Evolutionary conservation across 768 basidiomycete genomes (phyloP), one percentile per base, ranked within the genome.

Genomic region (Dictyophora rubrovolvata): DNA sequence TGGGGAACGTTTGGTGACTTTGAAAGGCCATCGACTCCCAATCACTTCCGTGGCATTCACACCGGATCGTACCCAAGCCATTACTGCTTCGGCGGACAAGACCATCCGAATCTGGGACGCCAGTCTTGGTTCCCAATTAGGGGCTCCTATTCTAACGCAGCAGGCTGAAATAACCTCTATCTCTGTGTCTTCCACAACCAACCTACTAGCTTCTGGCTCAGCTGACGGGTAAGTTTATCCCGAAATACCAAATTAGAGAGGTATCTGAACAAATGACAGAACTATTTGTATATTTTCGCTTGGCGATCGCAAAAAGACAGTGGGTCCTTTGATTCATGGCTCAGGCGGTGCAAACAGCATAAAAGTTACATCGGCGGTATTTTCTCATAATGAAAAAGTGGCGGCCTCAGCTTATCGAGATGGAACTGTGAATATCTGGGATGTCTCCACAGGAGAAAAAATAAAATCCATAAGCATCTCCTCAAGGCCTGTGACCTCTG

Each of bases 1-100:
- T 54, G 63, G 57, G 53, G 56, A 5, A 4, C 49, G n/a, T 14
- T 16, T 20, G 59, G 47, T 23, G 12, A 61, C 14, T 34, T 16
- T 37, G 53, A 17, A 55, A 34, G 51, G 21, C 2, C 54, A 55
- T 36, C 35, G 22, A 36, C 35, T 21, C 35, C 35, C 22, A 17
- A 35, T 55, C 8, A 34, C 54, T 20, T 55, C 54, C 16, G 54
- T 55, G 12, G 28, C 54, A 21, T 55, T 55, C 17, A 28, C 54
- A 10, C 34, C 16, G 20, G 54, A 55, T 55, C 22, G 35, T 23
- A 46, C 22, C 16, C 54, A 35, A 23, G 35, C 35, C 5, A 46
- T 36, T 10, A 28, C 54, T 23, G 54, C 16, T 9, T 59, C 56
- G 2, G 21, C 20, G 33, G 51, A 59, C 34, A 12, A 22, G 5